Evolutionary conservation across 352 stramenopile genomes (phyloP).

Genomic region (Phytophthora pisi): DNA sequence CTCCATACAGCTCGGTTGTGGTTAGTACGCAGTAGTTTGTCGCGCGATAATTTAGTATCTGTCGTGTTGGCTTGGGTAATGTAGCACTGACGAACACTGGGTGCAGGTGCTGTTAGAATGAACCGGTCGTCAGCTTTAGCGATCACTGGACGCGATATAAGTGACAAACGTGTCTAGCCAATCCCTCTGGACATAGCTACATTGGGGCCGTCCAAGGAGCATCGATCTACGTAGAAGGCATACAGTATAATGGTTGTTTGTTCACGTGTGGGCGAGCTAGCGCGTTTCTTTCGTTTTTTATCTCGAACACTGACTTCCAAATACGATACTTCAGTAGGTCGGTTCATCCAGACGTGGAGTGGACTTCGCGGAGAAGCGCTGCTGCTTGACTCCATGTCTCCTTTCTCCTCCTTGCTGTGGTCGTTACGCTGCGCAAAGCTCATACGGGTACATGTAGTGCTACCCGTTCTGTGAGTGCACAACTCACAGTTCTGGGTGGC

Average conservation of each 20-base stretch:
- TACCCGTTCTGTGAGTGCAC: background rate
- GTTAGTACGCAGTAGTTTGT: too few species aligned
- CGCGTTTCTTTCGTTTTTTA: conserved; percentile 57
- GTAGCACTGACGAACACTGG: background rate
- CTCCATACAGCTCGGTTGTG: background rate
- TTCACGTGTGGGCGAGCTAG: conserved; percentile 34
- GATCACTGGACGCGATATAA: background rate
- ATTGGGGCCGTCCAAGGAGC: too few species aligned
- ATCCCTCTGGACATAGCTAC: too few species aligned
- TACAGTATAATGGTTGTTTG: conserved; percentile 18
- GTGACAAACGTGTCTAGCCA: background rate
- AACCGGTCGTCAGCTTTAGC: background rate
- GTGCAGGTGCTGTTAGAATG: background rate
- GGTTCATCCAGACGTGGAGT: conserved; percentile 17
- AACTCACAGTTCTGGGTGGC: background rate
- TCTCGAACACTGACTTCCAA: conserved; percentile 66
- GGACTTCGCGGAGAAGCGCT: conserved; percentile 9
- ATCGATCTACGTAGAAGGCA: conserved; percentile 54
- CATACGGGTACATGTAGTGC: background rate
- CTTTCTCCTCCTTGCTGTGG: conserved; percentile 49
- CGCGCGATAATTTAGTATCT: too few species aligned
- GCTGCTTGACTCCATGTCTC: conserved; percentile 2
- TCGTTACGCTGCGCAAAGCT: conserved; percentile 41
- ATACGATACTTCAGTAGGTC: conserved; percentile 47
- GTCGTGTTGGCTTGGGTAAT: too few species aligned